Evolutionary conservation across 2,329 filamentous ascomycete genomes (phyloP), one percentile per base, ranked within the genome.

Genomic region (Nectriaceae sp.): DNA sequence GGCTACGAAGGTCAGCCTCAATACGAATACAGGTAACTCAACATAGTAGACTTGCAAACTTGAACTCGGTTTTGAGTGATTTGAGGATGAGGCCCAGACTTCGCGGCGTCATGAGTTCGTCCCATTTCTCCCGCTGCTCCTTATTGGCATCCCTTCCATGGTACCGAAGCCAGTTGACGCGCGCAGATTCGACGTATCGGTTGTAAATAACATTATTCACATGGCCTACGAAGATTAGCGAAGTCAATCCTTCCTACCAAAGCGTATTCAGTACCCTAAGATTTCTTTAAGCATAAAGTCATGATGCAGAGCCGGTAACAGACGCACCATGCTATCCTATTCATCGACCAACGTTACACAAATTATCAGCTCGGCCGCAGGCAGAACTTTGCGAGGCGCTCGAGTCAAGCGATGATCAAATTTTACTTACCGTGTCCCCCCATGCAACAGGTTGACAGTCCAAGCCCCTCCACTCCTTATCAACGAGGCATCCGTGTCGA

Each of bases 151-250:
- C 51, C 13, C 41, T 31, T 3, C 42, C 40, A 2, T 57, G 54
- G 3, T 57, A 49, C 3, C 36, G 21, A 4, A 57, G 42, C 5
- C 49, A 57, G 3, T 50, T 44, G 0, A 55, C 54, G 2, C 54
- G 20, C 0, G 44, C 51, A 1, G 54, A 57, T 24, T 57, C 54
- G 16, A 54, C 44, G 18, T 57, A 57, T 16, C 42, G 40, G 40
- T 57, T 57, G n/a, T 57, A 57, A 38, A 52, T 57, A 2, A 57
- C 42, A 4, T 57, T 57, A 6, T 57, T 57, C 1, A 57, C 48
- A 5, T 57, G 54, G 5, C 51, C 51, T 57, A 2, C 11, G 19
- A 1, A 4, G 11, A 15, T 31, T 15, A 31, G 26, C 8, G 15
- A 31, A 31, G 8, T 31, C 26, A n/a, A n/a, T n/a, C n/a, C n/a